Conservation (phyloP, 2,329 filamentous ascomycete genomes). For the Neodidymelliopsis sp. region DNA sequence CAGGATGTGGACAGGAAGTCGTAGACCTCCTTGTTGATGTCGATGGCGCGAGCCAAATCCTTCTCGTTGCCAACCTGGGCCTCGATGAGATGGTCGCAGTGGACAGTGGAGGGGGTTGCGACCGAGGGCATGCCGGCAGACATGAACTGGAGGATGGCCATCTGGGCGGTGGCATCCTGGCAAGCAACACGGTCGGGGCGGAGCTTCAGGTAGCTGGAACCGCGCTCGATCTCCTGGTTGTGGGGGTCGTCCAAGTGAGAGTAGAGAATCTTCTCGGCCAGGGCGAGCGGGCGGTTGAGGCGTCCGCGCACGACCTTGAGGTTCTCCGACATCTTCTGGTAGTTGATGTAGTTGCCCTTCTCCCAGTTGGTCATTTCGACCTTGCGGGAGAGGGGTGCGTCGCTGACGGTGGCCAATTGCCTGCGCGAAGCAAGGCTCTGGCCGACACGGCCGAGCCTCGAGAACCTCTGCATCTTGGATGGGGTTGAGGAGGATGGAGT, state of each 20-base stretch:
- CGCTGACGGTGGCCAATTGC: constrained; percentile 82
- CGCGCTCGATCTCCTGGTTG: constrained; percentile 94
- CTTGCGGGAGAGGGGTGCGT: constrained; percentile 90
- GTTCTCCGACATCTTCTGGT: constrained; percentile 99
- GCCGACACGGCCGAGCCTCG: constrained; percentile 73
- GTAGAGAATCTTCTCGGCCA: constrained; percentile 98
- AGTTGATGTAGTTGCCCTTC: constrained; percentile 97
- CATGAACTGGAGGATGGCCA: constrained; percentile 99
- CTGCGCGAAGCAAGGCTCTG: constrained; percentile 69
- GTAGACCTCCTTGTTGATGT: constrained; percentile 99
- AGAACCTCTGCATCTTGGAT: constrained; percentile 72
- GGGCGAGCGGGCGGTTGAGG: constrained; percentile 92
- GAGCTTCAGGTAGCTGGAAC: constrained; percentile 93
- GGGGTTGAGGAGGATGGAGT: constrained; percentile 48
- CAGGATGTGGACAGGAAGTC: constrained; percentile 93
- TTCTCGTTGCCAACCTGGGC: constrained; percentile 91
- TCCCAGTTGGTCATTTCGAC: constrained; percentile 98
- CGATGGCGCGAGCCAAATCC: constrained; percentile 88
- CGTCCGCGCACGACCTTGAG: constrained; percentile 86
- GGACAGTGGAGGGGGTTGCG: constrained; percentile 92
- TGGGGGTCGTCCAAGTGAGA: constrained; percentile 98
- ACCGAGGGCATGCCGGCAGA: constrained; percentile 95
- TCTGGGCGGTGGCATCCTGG: constrained; percentile 99
- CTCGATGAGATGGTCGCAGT: constrained; percentile 99
- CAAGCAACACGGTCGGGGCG: constrained; percentile 97